phyloP scores from a whole-genome alignment of 2,329 filamentous ascomycete genomes.

The Pseudovirgaria hyperparasitica region DNA sequence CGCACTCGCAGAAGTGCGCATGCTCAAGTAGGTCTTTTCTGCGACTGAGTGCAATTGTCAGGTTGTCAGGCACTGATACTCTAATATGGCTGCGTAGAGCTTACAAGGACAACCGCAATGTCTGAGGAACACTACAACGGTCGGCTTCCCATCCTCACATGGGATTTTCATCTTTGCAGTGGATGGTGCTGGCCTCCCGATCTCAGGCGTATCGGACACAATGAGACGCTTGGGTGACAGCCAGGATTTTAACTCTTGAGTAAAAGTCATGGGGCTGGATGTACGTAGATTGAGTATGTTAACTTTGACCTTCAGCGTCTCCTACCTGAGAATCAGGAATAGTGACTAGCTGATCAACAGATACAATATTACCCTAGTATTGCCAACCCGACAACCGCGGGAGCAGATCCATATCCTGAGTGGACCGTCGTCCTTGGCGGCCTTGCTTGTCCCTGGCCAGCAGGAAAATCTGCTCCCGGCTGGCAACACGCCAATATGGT shows the following conservation, averaged over 20 bases:
- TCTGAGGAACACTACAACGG: conserved; percentile 53
- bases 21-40: conserved; percentile 46
- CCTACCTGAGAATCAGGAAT: too few species aligned
- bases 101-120: conserved; percentile 66
- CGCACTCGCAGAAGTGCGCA: conserved; percentile 14
- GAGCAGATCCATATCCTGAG: too few species aligned
- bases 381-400: too few species aligned
- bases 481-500: too few species aligned
- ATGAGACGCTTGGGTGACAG: conserved; percentile 18
- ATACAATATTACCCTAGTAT: too few species aligned
- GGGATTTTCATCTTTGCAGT: conserved; percentile 41
- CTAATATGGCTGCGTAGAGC: conserved; percentile 9
- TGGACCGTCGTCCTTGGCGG: too few species aligned
- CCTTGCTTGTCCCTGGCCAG: too few species aligned
- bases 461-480: too few species aligned
- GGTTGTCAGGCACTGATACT: background rate
- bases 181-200: conserved; percentile 44
- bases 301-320: too few species aligned
- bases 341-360: too few species aligned
- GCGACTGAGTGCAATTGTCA: conserved; percentile 39
- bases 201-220: conserved; percentile 32
- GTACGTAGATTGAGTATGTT: too few species aligned
- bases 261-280: conserved; percentile 21
- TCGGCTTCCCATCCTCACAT: conserved; percentile 37
- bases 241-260: conserved; percentile 31